Evolutionary conservation across 768 basidiomycete species (phyloP).

Genomic region (Auriculariales sp.): DNA sequence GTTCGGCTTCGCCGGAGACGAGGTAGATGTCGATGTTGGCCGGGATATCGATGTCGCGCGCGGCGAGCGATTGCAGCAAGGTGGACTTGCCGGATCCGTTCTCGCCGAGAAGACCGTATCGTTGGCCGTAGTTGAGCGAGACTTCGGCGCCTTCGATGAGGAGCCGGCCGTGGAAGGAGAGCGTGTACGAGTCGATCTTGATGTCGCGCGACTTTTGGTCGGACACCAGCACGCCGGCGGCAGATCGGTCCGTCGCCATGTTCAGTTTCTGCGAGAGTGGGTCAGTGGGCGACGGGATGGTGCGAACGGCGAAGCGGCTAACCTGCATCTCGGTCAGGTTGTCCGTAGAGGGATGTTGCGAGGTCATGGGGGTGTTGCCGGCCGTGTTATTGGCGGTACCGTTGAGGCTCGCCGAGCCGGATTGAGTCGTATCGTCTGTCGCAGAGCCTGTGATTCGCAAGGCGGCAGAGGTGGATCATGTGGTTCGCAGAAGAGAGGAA

Average conservation of each 20-base stretch:
- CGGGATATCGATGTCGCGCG: constrained; percentile 90
- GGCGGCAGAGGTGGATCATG: too few relatives aligned
- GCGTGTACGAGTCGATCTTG: constrained; percentile 90
- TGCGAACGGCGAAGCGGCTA: constrained; percentile 52
- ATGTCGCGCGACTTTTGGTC: constrained; percentile 89
- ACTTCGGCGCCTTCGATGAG: constrained; percentile 55
- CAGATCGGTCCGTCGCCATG: constrained; percentile 52
- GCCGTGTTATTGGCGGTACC: too few relatives aligned
- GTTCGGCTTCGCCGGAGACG: constrained; percentile 90
- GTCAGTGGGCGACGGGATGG: constrained; percentile 51
- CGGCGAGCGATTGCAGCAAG: constrained; percentile 87
- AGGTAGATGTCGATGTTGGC: constrained; percentile 96
- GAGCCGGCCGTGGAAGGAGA: constrained; percentile 93
- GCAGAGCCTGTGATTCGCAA: too few relatives aligned
- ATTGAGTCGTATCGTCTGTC: too few relatives aligned
- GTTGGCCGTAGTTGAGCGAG: constrained; percentile 75
- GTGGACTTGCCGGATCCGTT: constrained; percentile 99
- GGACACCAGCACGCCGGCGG: constrained; percentile 83
- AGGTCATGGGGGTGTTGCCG: too few relatives aligned
- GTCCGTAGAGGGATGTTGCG: too few relatives aligned
- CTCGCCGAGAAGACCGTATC: constrained; percentile 91
- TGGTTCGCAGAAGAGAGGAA: too few relatives aligned
- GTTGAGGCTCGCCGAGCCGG: too few relatives aligned
- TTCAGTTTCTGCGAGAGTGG: not conserved
- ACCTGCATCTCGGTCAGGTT: constrained; percentile 80